Conservation (phyloP, 768 basidiomycete species). For the Porphyrellus cyaneotinctus region DNA sequence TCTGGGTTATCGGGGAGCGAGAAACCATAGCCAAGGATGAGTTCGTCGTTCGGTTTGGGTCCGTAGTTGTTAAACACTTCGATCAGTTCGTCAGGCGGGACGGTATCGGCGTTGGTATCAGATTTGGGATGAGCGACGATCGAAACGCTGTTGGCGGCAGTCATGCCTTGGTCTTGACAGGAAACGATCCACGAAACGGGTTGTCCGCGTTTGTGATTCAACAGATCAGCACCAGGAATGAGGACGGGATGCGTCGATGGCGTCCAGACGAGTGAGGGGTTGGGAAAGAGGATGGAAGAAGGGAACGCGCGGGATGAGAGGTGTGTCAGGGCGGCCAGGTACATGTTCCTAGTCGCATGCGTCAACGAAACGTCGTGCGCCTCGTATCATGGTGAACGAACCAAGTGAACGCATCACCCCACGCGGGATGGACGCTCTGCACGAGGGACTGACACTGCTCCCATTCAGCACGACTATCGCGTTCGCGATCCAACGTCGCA, state of each 20-base stretch:
- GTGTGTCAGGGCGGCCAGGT: conserved; percentile 69
- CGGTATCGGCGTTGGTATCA: conserved; percentile 11
- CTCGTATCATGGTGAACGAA: conserved; percentile 29
- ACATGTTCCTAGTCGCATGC: conserved; percentile 54
- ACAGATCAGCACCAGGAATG: conserved; percentile 79
- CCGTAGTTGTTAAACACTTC: conserved; percentile 88
- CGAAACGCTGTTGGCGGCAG: conserved; percentile 44
- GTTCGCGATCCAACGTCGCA: conserved; percentile 64
- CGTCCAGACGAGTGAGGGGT: conserved; percentile 48
- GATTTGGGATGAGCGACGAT: conserved; percentile 52
- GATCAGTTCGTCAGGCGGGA: conserved; percentile 31
- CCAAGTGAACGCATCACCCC: conserved; percentile 64
- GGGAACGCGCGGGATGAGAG: conserved; percentile 89
- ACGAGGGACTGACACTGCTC: conserved; percentile 44
- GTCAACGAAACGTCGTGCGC: conserved; percentile 21
- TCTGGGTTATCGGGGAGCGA: conserved; percentile 74
- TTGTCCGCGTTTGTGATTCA: conserved; percentile 80
- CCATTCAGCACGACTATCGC: conserved; percentile 65
- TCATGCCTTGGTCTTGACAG: conserved; percentile 21
- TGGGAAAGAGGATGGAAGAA: conserved; percentile 65
- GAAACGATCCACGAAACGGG: conserved; percentile 80
- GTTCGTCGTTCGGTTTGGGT: conserved; percentile 82
- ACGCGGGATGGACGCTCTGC: conserved; percentile 31
- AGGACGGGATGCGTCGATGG: conserved; percentile 68
- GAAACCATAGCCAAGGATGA: conserved; percentile 92